Base-by-base conservation (phyloP, 2,329 filamentous ascomycete genomes). In the Chrysoporthe puriensis region DNA sequence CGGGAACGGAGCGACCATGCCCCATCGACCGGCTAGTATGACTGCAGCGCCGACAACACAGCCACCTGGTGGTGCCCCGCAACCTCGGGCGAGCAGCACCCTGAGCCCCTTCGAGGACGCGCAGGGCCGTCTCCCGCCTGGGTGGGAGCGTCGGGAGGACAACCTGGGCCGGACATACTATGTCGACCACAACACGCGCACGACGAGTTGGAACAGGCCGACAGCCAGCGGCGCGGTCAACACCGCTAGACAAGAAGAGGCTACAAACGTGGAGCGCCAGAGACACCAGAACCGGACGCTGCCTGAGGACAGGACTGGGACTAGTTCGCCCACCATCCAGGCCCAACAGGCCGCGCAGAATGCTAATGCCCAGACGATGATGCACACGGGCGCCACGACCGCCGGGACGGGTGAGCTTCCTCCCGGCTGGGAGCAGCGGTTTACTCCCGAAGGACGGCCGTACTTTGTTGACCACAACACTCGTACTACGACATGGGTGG, bases 391-490 rank as follows among this genome's bases (percentile, higher is more conserved):
- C 70, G 94, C 92, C 63, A 99, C 96, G 21, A 97, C 93, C 72
- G 93, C 95, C 64, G 96, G 96, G 56, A 95, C 93, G 68, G 96
- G 96, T 70, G 96, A 99, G 80, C 88, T 99, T 69, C 96, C 96
- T 50, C 90, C 95, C 26, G 93, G 95, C 40, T 99, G 96, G 96
- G 96, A 99, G 80, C 94, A 97, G 79, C 87, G 96, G 73, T 94
- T 93, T 80, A 99, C 96, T 0, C 95, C 96, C 0, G 96, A 99
- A 83, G 94, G 95, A 40, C 89, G 96, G 62, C 87, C 95, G 9
- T 99, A 99, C 80, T 99, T 97, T 79, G 96, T 99, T 62, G 96
- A 99, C 77, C 96, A 99, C 80, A 99, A 98, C 78, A 98, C 96
- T 11, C 89, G 96, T 72, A 98, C 96, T 1, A 99, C 96, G 0